These are phyloP conservation scores for Escallonia herrerae DNA, from an alignment of 129 eudicot genomes.

Conservation along the genomic window DNA sequence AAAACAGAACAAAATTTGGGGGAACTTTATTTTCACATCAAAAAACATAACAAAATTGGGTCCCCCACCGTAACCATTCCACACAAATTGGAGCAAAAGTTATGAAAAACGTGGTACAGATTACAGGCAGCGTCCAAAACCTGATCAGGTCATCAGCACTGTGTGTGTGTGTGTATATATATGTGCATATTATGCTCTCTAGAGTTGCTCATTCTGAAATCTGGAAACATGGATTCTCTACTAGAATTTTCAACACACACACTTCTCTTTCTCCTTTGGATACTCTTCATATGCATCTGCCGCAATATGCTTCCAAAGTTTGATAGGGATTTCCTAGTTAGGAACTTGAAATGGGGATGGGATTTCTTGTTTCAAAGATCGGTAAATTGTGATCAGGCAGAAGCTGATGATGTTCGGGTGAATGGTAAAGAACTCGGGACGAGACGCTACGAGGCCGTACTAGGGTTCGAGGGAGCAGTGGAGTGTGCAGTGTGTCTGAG, in stretches of 20 bases:
- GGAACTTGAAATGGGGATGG: neutral
- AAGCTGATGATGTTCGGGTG: neutral
- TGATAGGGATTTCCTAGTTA: too few species aligned
- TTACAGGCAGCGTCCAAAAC: too few species aligned
- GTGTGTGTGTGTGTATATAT: too few species aligned
- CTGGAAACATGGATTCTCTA: neutral
- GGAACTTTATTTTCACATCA: too few species aligned
- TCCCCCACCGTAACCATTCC: too few species aligned
- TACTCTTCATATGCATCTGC: neutral
- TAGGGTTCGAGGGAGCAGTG: neutral
- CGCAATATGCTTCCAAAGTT: neutral
- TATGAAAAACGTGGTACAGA: too few species aligned
- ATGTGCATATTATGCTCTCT: too few species aligned
- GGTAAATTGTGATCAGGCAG: neutral
- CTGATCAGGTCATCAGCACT: too few species aligned
- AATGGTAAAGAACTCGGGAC: neutral
- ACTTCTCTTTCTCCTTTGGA: neutral
- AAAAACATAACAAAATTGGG: too few species aligned
- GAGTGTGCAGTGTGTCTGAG: conserved; percentile 39
- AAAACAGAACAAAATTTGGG: too few species aligned
- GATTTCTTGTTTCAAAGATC: neutral
- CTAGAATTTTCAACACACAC: neutral
- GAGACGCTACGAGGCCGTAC: neutral
- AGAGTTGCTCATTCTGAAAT: neutral
- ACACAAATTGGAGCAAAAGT: too few species aligned